Percentiles rank a stretch among this genome's conserved stretches.
These are phyloP conservation scores for Crassisporium funariophilum DNA, from an alignment of 768 basidiomycete species.

Conservation along the genomic window DNA sequence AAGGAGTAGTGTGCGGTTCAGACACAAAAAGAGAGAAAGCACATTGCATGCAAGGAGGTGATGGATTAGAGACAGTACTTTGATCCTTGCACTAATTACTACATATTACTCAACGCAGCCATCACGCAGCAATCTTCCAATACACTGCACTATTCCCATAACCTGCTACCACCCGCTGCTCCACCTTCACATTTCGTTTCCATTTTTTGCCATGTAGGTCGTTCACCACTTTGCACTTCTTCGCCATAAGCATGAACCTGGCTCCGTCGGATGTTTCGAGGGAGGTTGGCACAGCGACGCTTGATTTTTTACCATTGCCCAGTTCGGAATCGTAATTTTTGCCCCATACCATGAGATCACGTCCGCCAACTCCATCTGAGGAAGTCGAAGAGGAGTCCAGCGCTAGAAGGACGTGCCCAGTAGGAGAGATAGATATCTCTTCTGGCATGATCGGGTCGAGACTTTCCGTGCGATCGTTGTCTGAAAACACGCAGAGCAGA, in stretches of 20 bases:
- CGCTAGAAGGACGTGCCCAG: constrained; percentile 75
- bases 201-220: constrained; percentile 64
- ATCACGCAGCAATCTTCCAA: constrained; percentile 55
- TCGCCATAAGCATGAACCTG: constrained; percentile 59
- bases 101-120: no score
- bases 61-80: no score
- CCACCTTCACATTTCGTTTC: constrained; percentile 60
- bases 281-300: constrained; percentile 53
- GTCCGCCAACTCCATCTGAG: constrained; percentile 53
- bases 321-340: constrained; percentile 73
- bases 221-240: constrained; percentile 51
- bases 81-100: no score
- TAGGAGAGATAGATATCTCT: constrained; percentile 67
- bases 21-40: no score
- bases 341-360: constrained; percentile 76
- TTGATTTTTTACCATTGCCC: constrained; percentile 71
- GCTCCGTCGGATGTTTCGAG: constrained; percentile 54
- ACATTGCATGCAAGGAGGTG: no score
- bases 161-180: constrained; percentile 67
- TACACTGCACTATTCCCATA: constrained; percentile 66
- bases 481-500: constrained; percentile 48
- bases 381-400: constrained; percentile 63
- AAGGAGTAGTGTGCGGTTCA: no score
- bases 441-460: constrained; percentile 67
- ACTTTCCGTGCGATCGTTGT: constrained; percentile 60